Conservation (phyloP, 2,329 filamentous ascomycete genomes). For the Aaosphaeria arxii region DNA sequence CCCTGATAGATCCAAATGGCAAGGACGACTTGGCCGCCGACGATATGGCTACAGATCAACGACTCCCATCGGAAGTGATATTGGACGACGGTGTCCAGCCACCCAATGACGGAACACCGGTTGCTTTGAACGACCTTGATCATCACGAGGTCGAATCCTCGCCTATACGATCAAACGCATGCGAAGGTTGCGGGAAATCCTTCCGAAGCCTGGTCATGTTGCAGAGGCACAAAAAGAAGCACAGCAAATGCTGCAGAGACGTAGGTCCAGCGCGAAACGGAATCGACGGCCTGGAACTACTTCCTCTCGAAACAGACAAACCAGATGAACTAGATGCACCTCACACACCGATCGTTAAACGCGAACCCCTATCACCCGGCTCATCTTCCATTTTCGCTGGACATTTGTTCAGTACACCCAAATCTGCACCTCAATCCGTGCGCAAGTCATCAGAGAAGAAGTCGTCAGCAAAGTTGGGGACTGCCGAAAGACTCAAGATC, state of each 20-base stretch:
- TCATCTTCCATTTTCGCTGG: constrained; percentile 11
- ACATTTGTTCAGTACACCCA: constrained; percentile 13
- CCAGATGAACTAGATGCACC: neutral
- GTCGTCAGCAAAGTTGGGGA: neutral
- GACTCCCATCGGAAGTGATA: no score
- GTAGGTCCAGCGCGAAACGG: neutral
- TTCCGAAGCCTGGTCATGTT: neutral
- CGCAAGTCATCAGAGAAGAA: neutral
- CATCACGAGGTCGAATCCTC: neutral
- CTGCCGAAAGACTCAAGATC: neutral
- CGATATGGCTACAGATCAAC: neutral
- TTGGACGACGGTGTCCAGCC: no score
- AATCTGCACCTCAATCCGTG: neutral
- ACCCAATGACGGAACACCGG: no score
- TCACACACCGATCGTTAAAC: constrained; percentile 13
- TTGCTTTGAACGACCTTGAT: no score
- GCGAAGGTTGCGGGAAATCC: neutral
- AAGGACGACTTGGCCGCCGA: neutral
- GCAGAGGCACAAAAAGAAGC: neutral
- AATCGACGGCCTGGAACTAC: neutral
- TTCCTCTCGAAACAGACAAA: neutral
- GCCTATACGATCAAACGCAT: neutral
- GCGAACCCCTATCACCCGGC: constrained; percentile 16
- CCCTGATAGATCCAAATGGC: neutral
- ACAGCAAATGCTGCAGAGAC: neutral